A percentile compares a stretch with the other conserved stretches of the same genome.
Evolutionary conservation across 495 filamentous ascomycete genomes (phyloP).

Genomic region (Penicillium argentinense): DNA sequence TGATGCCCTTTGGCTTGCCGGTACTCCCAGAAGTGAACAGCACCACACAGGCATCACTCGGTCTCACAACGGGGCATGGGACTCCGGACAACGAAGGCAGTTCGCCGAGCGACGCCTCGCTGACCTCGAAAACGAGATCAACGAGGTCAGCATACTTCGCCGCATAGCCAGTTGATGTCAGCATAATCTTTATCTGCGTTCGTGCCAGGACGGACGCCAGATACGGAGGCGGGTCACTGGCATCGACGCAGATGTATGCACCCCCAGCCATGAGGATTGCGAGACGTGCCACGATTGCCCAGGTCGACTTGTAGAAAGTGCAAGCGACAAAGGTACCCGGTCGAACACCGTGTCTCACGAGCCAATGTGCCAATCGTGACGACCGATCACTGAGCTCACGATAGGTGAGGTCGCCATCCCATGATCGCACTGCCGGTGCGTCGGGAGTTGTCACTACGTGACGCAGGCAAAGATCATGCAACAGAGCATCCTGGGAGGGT

Average conservation of each 20-base stretch:
- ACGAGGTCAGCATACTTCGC: slow-evolving; percentile 8
- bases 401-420: slow-evolving; percentile 37
- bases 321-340: slow-evolving; percentile 26
- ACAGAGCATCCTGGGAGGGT: slow-evolving; percentile 9
- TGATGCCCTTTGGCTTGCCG: slow-evolving; percentile 48
- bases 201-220: slow-evolving; percentile 19
- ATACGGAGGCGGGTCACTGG: slow-evolving; percentile 39
- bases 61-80: slow-evolving; percentile 7
- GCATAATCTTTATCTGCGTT: slow-evolving; percentile 15
- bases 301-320: slow-evolving; percentile 32
- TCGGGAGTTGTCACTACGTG: slow-evolving; percentile 12
- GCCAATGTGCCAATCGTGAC: slow-evolving; percentile 21
- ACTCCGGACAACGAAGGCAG: background rate
- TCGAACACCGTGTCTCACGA: slow-evolving; percentile 24
- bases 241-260: slow-evolving; percentile 54
- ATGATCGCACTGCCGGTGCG: slow-evolving; percentile 22
- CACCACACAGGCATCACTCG: slow-evolving; percentile 25
- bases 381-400: slow-evolving; percentile 24
- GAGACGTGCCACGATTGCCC: slow-evolving; percentile 30
- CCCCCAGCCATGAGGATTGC: slow-evolving; percentile 37
- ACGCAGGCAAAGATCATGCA: slow-evolving; percentile 18
- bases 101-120: slow-evolving; percentile 4
- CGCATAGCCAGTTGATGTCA: slow-evolving; percentile 14
- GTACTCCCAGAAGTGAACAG: slow-evolving; percentile 48
- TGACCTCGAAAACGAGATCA: slow-evolving; percentile 11